phyloP scores from a whole-genome alignment of 2,329 filamentous ascomycete species.

The Neonectria faginata region DNA sequence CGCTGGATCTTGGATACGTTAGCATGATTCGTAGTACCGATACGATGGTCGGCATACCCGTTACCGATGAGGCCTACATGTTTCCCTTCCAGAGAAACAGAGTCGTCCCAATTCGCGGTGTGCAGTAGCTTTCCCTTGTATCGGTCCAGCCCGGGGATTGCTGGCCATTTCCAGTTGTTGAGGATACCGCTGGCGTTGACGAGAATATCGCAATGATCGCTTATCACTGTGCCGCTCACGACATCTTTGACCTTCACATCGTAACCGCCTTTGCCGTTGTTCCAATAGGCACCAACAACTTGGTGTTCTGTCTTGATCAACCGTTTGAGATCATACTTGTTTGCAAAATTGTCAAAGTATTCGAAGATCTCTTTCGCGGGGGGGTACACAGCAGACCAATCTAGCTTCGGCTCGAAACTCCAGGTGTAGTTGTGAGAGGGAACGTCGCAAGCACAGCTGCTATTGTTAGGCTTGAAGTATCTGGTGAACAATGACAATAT shows the following conservation, averaged over 20 bases:
- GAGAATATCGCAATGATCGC: constrained; percentile 56
- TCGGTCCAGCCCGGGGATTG: constrained; percentile 57
- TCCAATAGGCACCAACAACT: constrained; percentile 59
- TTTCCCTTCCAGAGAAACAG: constrained; percentile 52
- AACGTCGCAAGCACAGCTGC: constrained; percentile 62
- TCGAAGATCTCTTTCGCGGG: constrained; percentile 65
- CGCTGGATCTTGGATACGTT: constrained; percentile 48
- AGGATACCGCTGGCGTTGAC: constrained; percentile 61
- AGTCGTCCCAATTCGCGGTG: constrained; percentile 64
- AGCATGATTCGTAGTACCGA: background rate
- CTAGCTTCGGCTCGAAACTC: constrained; percentile 56
- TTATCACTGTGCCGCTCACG: constrained; percentile 9
- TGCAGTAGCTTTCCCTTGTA: constrained; percentile 65
- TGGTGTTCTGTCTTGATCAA: constrained; percentile 58
- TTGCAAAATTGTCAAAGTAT: constrained; percentile 62
- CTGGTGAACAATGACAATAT: background rate
- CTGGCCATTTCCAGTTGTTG: constrained; percentile 65
- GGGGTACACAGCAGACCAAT: constrained; percentile 69
- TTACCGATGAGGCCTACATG: constrained; percentile 59
- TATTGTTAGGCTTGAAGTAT: background rate
- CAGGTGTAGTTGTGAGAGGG: constrained; percentile 64
- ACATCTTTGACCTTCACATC: constrained; percentile 53
- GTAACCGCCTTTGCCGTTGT: constrained; percentile 58
- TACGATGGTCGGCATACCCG: constrained; percentile 36
- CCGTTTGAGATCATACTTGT: constrained; percentile 60